Conservation (phyloP, 108 stramenopile species). For the Skeletonema potamos region DNA sequence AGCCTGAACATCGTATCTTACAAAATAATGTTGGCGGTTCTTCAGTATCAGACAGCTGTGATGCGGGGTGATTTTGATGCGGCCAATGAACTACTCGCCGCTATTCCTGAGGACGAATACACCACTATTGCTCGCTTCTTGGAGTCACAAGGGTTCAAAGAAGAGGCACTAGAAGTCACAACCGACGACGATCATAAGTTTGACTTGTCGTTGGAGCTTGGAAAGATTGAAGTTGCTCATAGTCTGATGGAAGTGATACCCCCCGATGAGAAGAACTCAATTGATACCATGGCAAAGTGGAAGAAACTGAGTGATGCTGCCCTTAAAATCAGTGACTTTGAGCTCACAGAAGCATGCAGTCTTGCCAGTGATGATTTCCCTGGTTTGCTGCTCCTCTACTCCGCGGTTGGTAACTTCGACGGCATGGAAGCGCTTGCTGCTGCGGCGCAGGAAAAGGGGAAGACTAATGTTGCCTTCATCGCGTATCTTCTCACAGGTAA, state of each 20-base stretch:
- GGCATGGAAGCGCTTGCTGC: constrained; percentile 90
- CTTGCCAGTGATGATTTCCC: constrained; percentile 89
- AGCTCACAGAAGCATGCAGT: constrained; percentile 92
- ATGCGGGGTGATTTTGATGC: constrained; percentile 98
- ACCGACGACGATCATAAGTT: constrained; percentile 96
- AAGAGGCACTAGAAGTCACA: constrained; percentile 96
- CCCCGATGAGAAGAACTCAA: constrained; percentile 86
- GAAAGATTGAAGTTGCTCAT: constrained; percentile 87
- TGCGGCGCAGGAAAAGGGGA: constrained; percentile 74
- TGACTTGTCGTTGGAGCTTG: constrained; percentile 95
- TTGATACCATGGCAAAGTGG: constrained; percentile 96
- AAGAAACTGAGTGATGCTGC: constrained; percentile 97
- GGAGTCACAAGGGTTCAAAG: constrained; percentile 99
- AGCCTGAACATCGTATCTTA: constrained; percentile 90
- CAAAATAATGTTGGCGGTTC: constrained; percentile 87
- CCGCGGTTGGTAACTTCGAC: constrained; percentile 87
- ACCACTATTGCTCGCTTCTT: constrained; percentile 95
- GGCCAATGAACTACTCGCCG: constrained; percentile 93
- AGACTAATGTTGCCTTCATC: constrained; percentile 95
- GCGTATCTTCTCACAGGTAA: constrained; percentile 89
- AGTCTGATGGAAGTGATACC: constrained; percentile 82
- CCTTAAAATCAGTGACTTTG: constrained; percentile 90
- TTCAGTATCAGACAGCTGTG: constrained; percentile 99
- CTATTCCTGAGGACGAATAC: constrained; percentile 91
- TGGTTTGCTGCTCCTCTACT: constrained; percentile 93